Evolutionary conservation across 345 rosid genomes (phyloP).

Genomic region (Lepidium africanum): DNA sequence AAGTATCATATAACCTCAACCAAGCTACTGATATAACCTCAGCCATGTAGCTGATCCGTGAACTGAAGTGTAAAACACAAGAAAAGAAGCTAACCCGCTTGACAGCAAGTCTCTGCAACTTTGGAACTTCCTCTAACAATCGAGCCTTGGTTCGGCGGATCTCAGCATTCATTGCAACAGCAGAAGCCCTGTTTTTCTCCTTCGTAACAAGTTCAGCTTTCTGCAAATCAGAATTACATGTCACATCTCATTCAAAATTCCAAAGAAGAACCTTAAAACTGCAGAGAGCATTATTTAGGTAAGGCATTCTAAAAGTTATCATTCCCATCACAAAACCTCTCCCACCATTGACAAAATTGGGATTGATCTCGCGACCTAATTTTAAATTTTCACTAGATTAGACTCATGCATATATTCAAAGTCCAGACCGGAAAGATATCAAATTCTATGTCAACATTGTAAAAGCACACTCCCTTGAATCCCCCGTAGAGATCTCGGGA

Average conservation of each 20-base stretch:
- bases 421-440: background rate
- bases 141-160: slow-evolving; percentile 89
- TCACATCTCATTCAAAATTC: background rate
- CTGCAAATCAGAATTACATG: slow-evolving; percentile 31
- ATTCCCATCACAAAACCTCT: background rate
- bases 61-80: background rate
- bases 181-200: slow-evolving; percentile 81
- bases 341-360: background rate
- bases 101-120: slow-evolving; percentile 87
- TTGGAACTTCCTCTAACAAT: slow-evolving; percentile 82
- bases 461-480: background rate
- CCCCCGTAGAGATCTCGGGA: background rate
- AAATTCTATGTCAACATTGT: background rate
- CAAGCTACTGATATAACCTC: background rate
- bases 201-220: slow-evolving; percentile 80
- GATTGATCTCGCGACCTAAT: background rate
- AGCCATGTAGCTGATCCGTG: background rate
- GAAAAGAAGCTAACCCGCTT: slow-evolving; percentile 50
- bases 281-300: background rate
- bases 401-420: background rate
- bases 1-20: slow-evolving; percentile 1
- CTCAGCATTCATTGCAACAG: slow-evolving; percentile 93
- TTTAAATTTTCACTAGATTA: background rate
- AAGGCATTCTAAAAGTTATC: background rate
- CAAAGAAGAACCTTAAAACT: background rate